phyloP scores from a whole-genome alignment of 495 filamentous ascomycete genomes.

The Elasticomyces elasticus region DNA sequence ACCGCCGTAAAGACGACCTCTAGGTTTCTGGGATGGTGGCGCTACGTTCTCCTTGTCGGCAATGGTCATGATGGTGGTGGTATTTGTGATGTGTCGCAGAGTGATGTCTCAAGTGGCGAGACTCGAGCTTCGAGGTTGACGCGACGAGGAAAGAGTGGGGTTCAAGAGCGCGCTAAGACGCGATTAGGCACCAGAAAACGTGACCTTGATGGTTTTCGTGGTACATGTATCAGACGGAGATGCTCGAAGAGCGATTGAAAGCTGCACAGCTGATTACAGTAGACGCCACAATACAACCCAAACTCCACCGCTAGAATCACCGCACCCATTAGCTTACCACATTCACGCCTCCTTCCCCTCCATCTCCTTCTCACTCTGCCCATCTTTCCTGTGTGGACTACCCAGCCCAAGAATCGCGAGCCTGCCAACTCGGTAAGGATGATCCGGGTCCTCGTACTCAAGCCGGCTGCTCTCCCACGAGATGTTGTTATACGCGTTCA shows the following conservation, averaged over 20 bases:
- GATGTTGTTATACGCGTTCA: conserved; percentile 26
- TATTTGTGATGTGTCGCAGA: not conserved
- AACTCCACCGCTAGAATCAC: not conserved
- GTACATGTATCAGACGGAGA: not conserved
- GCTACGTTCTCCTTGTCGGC: conserved; percentile 19
- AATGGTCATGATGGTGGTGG: not conserved
- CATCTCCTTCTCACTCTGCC: not conserved
- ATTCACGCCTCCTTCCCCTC: conserved; percentile 2
- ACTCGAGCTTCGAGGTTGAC: too few species aligned
- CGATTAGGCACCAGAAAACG: not conserved
- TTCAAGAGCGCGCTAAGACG: not conserved
- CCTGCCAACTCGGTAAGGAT: conserved; percentile 7
- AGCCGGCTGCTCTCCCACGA: conserved; percentile 20
- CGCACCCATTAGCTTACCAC: not conserved
- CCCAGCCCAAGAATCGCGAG: conserved; percentile 15
- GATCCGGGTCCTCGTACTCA: conserved; percentile 14
- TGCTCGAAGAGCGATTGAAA: not conserved
- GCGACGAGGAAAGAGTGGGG: not conserved
- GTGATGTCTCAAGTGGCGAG: not conserved
- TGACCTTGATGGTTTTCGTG: not conserved
- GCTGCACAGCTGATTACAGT: too few species aligned
- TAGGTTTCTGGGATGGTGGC: conserved; percentile 11
- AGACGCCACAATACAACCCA: not conserved
- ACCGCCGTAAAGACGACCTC: conserved; percentile 31
- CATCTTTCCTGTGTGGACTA: conserved; percentile 1